Evolutionary conservation across 169 alveolate species (phyloP).

Genomic region (Babesia sp.): DNA sequence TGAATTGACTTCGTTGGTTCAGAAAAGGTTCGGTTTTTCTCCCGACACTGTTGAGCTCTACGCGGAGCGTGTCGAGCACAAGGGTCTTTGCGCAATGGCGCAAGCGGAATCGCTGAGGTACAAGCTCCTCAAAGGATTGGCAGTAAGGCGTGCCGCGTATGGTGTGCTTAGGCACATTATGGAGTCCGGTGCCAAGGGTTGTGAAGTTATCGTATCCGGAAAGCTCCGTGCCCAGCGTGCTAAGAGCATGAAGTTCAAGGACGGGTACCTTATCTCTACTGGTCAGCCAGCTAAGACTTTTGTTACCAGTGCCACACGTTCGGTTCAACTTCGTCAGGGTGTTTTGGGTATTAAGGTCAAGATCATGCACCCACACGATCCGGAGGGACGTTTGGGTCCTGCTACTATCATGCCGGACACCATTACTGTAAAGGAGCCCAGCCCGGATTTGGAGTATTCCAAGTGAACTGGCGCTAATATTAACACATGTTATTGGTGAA

Average conservation of each 20-base stretch:
- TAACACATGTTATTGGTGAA: not conserved
- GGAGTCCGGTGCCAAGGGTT: constrained; percentile 98
- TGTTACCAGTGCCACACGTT: constrained; percentile 97
- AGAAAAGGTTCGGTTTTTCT: constrained; percentile 96
- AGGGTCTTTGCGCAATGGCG: constrained; percentile 99
- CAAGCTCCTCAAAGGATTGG: constrained; percentile 95
- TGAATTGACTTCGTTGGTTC: constrained; percentile 96
- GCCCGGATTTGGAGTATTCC: constrained; percentile 72
- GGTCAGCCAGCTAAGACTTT: constrained; percentile 97
- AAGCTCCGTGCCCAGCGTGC: constrained; percentile 99
- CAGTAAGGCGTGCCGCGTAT: constrained; percentile 99
- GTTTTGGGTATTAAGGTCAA: constrained; percentile 90
- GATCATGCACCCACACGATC: constrained; percentile 97
- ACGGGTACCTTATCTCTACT: constrained; percentile 97
- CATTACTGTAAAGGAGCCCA: constrained; percentile 95
- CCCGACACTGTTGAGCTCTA: constrained; percentile 94
- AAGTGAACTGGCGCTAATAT: constrained; percentile 17
- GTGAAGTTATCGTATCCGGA: constrained; percentile 99
- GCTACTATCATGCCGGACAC: constrained; percentile 94
- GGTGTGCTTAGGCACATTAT: constrained; percentile 95
- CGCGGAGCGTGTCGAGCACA: constrained; percentile 94
- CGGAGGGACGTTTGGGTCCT: constrained; percentile 95
- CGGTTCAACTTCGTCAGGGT: constrained; percentile 99
- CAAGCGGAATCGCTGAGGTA: constrained; percentile 98
- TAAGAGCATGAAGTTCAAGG: constrained; percentile 98